A percentile compares a stretch with the other conserved stretches of the same genome.
phyloP scores from a whole-genome alignment of 768 basidiomycete species.

The Exsudoporus frostii region DNA sequence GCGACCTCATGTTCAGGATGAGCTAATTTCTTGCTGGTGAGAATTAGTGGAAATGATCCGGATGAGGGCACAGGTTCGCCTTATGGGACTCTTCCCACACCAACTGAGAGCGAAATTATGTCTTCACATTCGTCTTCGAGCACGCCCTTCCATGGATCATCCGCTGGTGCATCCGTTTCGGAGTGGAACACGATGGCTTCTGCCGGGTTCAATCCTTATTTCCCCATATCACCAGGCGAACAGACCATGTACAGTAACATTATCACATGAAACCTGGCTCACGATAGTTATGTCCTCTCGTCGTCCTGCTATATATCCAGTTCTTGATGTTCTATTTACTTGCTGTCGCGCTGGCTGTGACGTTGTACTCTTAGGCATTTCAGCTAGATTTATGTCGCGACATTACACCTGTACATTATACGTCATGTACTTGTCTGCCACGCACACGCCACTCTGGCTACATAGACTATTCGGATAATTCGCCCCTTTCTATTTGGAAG shows the following conservation, averaged over 20 bases:
- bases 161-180: conserved; percentile 49
- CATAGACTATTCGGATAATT: conserved; percentile 22
- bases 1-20: conserved; percentile 32
- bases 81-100: conserved; percentile 55
- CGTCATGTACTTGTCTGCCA: conserved; percentile 30
- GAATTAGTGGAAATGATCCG: conserved; percentile 50
- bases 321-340: conserved; percentile 25
- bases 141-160: conserved; percentile 39
- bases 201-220: conserved; percentile 65
- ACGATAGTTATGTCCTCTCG: neutral
- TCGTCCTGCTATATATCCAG: conserved; percentile 5
- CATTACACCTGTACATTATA: conserved; percentile 30
- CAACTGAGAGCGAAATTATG: conserved; percentile 60
- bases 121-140: conserved; percentile 45
- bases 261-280: conserved; percentile 42
- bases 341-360: conserved; percentile 32
- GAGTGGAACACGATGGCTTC: conserved; percentile 59
- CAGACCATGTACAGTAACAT: conserved; percentile 57
- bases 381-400: conserved; percentile 28
- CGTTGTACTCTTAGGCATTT: conserved; percentile 26
- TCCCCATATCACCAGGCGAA: conserved; percentile 54
- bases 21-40: conserved; percentile 31
- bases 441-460: conserved; percentile 13
- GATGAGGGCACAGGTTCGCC: conserved; percentile 44
- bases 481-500: conserved; percentile 36